Conservation (phyloP, 345 rosid genomes). For the Cochlearia excelsa region DNA sequence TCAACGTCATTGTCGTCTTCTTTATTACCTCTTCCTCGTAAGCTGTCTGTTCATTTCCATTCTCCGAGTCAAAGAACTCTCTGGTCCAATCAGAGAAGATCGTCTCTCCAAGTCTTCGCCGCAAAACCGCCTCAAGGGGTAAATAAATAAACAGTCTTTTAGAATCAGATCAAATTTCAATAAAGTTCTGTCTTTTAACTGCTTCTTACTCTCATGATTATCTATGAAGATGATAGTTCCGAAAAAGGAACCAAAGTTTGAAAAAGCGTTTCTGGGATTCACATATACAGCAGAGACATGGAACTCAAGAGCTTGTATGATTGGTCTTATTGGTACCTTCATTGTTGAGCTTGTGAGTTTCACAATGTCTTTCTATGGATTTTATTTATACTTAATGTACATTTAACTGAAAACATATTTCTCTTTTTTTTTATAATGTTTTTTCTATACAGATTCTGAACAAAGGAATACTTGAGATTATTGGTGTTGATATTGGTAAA, state of each 20-base stretch:
- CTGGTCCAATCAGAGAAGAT: conserved; percentile 4
- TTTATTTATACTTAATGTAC: no score
- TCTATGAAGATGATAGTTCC: conserved; percentile 54
- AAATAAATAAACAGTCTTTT: not conserved
- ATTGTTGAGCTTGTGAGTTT: conserved; percentile 65
- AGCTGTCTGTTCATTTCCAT: conserved; percentile 1
- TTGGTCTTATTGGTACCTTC: conserved; percentile 67
- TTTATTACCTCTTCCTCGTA: conserved; percentile 20
- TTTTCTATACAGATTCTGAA: conserved; percentile 54
- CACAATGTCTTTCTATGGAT: not conserved
- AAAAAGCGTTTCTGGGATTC: conserved; percentile 69
- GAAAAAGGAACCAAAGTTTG: conserved; percentile 63
- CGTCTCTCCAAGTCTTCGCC: conserved; percentile 46
- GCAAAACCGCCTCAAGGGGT: conserved; percentile 71
- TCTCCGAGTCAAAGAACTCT: conserved; percentile 13
- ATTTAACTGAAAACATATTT: not conserved
- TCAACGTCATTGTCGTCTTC: conserved; percentile 20
- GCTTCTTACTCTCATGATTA: not conserved
- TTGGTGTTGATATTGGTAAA: conserved; percentile 85
- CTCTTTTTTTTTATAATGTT: not conserved
- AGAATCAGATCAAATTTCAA: not conserved
- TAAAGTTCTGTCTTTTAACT: not conserved
- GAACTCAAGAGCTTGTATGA: conserved; percentile 97
- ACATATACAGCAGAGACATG: conserved; percentile 75
- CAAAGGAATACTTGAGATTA: conserved; percentile 71